Evolutionary conservation across 2,329 filamentous ascomycete genomes (phyloP), one percentile per base, ranked within the genome.

Genomic region (Coniochaeta sp.): DNA sequence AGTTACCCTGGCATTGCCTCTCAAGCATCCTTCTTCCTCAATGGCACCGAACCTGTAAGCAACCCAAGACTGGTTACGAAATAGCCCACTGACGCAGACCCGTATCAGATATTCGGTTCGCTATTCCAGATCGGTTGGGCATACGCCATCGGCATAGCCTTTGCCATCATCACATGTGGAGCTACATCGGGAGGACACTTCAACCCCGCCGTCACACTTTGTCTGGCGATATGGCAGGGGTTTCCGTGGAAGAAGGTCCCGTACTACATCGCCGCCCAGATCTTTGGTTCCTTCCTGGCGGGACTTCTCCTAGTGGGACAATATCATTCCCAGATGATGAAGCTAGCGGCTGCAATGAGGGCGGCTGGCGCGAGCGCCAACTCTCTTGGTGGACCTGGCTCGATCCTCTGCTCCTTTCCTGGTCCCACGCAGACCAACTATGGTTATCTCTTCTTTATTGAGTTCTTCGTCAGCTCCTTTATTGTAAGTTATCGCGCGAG

Each of bases 161-260:
- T 81, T 56, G 79, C 79, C 42, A 79, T 82, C 62, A 79, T 81
- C 51, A 76, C 72, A 31, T 80, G 76, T 56, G 79, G 70, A 6
- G 65, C 76, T 1, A 76, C 72, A 1, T 77, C 72, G 5, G 78
- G 80, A 52, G 78, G 75, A 1, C 77, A 81, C 56, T 78, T 81
- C 60, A 79, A 79, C 56, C 76, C 76, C 3, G 74, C 71, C 13
- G 69, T 78, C 45, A 77, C 74, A 0, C 63, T 76, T 10, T 67
- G 66, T 32, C 66, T 75, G 55, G 67, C 69, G 3, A 53, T 73
- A 12, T 83, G 76, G 77, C 76, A 81, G 65, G 79, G 76, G 3
- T 83, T 82, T 56, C 79, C 78, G 1, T 78, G 76, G 72, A 74
- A 68, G 46, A 83, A 82, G 56, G 78, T 80, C 4, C 77, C 77